Evolutionary conservation across 768 basidiomycete species (phyloP).

Genomic region (Tylopilus sp.): DNA sequence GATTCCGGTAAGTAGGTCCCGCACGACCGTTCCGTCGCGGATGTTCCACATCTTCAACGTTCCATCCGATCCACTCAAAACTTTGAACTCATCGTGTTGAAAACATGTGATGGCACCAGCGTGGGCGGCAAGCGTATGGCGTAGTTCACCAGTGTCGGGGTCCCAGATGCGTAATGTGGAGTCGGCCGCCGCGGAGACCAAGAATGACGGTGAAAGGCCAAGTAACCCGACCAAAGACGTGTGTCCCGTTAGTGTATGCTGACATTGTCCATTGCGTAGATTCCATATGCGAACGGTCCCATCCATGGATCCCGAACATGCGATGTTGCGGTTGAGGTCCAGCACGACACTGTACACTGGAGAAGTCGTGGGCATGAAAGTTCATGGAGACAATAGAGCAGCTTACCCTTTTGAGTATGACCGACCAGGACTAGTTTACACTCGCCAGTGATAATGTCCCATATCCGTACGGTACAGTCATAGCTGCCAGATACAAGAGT

Average conservation of each 20-base stretch:
- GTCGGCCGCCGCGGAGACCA: constrained; percentile 96
- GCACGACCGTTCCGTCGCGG: constrained; percentile 76
- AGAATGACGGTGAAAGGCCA: constrained; percentile 81
- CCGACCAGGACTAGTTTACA: constrained; percentile 81
- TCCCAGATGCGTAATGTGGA: constrained; percentile 95
- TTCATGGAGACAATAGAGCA: constrained; percentile 24
- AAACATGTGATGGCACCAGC: constrained; percentile 99
- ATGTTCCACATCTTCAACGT: constrained; percentile 99
- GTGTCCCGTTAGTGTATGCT: constrained; percentile 83
- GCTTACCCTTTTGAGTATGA: constrained; percentile 83
- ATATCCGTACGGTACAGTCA: constrained; percentile 91
- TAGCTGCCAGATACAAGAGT: constrained; percentile 95
- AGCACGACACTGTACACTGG: constrained; percentile 94
- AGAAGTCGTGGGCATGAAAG: constrained; percentile 5
- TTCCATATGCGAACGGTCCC: constrained; percentile 96
- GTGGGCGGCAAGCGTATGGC: constrained; percentile 83
- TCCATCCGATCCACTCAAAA: constrained; percentile 92
- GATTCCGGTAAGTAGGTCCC: constrained; percentile 88
- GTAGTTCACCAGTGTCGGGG: constrained; percentile 74
- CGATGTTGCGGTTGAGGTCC: constrained; percentile 81
- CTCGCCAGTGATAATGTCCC: constrained; percentile 85
- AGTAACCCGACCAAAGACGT: constrained; percentile 93
- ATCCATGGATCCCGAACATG: constrained; percentile 98
- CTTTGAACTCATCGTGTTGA: constrained; percentile 97
- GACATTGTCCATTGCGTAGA: constrained; percentile 73